phyloP scores from a whole-genome alignment of 352 stramenopile species.

The Pythium folliculosum region DNA sequence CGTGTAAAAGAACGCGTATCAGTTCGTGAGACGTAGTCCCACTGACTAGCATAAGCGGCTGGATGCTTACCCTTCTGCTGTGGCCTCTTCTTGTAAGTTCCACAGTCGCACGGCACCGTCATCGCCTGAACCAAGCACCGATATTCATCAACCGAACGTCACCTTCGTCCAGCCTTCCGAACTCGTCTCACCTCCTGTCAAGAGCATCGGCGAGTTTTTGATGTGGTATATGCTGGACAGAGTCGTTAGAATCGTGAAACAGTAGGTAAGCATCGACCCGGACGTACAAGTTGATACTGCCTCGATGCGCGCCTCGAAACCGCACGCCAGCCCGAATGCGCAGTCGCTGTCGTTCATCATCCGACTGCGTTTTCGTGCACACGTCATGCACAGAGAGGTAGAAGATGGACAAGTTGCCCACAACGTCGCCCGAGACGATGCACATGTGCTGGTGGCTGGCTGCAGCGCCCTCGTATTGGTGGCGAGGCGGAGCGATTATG shows the following conservation, averaged over 20 bases:
- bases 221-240: conserved; percentile 8
- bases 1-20: background rate
- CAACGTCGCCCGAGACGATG: conserved; percentile 17
- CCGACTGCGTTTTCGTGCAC: background rate
- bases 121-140: conserved; percentile 8
- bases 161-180: too few relatives aligned
- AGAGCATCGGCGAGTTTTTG: background rate
- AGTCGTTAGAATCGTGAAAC: background rate
- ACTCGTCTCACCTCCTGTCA: conserved; percentile 15
- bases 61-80: background rate
- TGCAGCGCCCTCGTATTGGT: background rate
- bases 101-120: conserved; percentile 19
- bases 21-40: background rate
- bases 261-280: background rate
- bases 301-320: conserved; percentile 19
- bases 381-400: conserved; percentile 7
- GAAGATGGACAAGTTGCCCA: conserved; percentile 18
- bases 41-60: background rate
- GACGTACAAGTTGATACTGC: conserved; percentile 24
- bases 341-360: background rate
- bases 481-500: background rate
- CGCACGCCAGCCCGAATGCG: conserved; percentile 18
- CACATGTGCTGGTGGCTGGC: background rate
- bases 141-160: too few relatives aligned
- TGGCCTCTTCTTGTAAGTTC: conserved; percentile 17